A percentile compares a stretch with the other conserved stretches of the same genome.
These are phyloP conservation scores for Boletus speciosus DNA, from an alignment of 768 basidiomycete genomes.

Conservation along the genomic window DNA sequence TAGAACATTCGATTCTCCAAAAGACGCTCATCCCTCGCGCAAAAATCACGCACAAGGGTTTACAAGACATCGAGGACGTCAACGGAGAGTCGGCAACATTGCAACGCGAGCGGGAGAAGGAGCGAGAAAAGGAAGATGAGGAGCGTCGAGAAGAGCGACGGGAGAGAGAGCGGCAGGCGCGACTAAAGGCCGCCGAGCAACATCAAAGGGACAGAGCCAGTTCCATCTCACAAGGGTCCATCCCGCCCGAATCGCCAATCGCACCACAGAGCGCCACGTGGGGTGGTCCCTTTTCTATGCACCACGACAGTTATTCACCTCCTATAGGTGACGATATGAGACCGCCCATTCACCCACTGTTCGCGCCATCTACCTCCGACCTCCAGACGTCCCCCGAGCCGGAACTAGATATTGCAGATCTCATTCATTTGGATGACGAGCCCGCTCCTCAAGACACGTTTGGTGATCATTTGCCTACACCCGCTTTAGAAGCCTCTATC, in stretches of 20 bases:
- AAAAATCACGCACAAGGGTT: conserved; percentile 90
- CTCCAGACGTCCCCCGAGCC: conserved; percentile 43
- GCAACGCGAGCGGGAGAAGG: conserved; percentile 47
- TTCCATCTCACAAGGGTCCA: conserved; percentile 49
- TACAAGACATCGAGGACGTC: conserved; percentile 84
- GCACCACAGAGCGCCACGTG: conserved; percentile 47
- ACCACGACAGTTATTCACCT: conserved; percentile 26
- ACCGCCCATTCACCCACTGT: conserved; percentile 33
- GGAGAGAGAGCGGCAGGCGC: conserved; percentile 65
- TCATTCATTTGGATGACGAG: conserved; percentile 77
- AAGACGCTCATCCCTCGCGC: conserved; percentile 62
- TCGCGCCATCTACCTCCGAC: conserved; percentile 40
- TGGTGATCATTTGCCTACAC: conserved; percentile 16
- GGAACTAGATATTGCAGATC: conserved; percentile 68
- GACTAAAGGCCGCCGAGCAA: conserved; percentile 48
- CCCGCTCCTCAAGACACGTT: conserved; percentile 34
- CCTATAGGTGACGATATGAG: conserved; percentile 25
- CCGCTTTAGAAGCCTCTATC: conserved; percentile 14
- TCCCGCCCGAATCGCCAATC: conserved; percentile 70
- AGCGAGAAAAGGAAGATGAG: conserved; percentile 62
- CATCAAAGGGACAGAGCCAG: conserved; percentile 45
- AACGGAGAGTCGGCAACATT: conserved; percentile 47
- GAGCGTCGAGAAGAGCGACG: conserved; percentile 57
- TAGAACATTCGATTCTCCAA: conserved; percentile 81
- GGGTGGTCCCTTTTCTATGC: conserved; percentile 57